These are phyloP conservation scores for Monosporozyma aquatica DNA, from an alignment of 805 yeast species.

Conservation along the genomic window DNA sequence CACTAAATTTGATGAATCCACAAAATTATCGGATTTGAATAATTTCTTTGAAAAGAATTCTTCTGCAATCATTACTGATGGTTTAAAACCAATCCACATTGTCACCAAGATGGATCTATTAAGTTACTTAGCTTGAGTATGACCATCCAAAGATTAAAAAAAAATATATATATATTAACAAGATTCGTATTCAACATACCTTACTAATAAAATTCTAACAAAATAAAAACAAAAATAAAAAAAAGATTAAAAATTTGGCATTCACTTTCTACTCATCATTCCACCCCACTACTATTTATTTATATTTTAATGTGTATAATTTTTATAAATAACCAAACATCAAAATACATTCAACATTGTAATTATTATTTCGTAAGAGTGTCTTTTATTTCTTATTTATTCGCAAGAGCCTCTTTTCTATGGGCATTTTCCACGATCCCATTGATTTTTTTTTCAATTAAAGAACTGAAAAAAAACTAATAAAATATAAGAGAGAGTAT, in stretches of 20 bases:
- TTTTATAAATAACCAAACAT: neutral
- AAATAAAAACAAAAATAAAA: neutral
- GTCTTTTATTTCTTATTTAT: too few relatives aligned
- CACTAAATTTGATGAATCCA: slow-evolving; percentile 53
- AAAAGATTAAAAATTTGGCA: too few relatives aligned
- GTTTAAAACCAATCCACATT: slow-evolving; percentile 66
- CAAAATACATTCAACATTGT: slow-evolving; percentile 1
- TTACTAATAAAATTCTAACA: neutral
- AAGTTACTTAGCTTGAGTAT: slow-evolving; percentile 37
- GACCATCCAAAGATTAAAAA: too few relatives aligned
- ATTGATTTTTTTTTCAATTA: too few relatives aligned
- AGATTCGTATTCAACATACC: slow-evolving; percentile 2
- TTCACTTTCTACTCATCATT: too few relatives aligned
- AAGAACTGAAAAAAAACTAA: too few relatives aligned
- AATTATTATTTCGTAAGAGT: neutral
- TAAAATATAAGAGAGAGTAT: too few relatives aligned
- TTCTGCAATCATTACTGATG: slow-evolving; percentile 74
- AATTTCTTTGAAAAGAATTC: slow-evolving; percentile 78
- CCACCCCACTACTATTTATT: too few relatives aligned
- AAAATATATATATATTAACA: neutral
- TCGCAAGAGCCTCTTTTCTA: neutral
- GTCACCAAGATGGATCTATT: slow-evolving; percentile 83
- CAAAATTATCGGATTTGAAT: slow-evolving; percentile 60
- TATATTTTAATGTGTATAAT: neutral
- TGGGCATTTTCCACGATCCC: neutral